These are phyloP conservation scores for Elsinoe perseae DNA, from an alignment of 2,329 filamentous ascomycete species.

Conservation along the genomic window DNA sequence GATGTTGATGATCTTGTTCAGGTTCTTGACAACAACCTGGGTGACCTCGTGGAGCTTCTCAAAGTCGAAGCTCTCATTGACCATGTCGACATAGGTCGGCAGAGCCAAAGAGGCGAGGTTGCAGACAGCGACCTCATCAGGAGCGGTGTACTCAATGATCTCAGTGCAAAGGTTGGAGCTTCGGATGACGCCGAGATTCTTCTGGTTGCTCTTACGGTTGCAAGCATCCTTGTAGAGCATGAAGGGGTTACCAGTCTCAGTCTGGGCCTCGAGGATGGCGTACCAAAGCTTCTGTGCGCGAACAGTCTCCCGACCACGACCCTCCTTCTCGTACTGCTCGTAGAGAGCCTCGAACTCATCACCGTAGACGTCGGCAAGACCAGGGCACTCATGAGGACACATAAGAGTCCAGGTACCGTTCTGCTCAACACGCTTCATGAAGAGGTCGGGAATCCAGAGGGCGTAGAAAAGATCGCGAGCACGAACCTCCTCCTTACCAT, in stretches of 20 bases:
- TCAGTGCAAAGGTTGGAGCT: slow-evolving; percentile 99
- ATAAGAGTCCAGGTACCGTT: slow-evolving; percentile 96
- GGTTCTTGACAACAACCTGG: slow-evolving; percentile 84
- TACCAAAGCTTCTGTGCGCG: slow-evolving; percentile 99
- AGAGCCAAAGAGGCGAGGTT: slow-evolving; percentile 93
- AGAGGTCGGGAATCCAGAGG: slow-evolving; percentile 96
- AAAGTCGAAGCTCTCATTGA: slow-evolving; percentile 82
- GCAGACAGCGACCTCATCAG: slow-evolving; percentile 97
- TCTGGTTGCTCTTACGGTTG: slow-evolving; percentile 99
- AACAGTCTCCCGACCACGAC: slow-evolving; percentile 79
- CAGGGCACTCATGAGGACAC: slow-evolving; percentile 94
- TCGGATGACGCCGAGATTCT: slow-evolving; percentile 96
- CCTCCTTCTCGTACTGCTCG: slow-evolving; percentile 78
- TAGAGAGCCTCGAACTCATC: slow-evolving; percentile 96
- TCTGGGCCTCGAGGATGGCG: slow-evolving; percentile 94
- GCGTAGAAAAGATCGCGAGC: slow-evolving; percentile 96
- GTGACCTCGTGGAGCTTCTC: slow-evolving; percentile 91
- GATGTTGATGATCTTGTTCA: slow-evolving; percentile 97
- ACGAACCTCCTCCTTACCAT: slow-evolving; percentile 96
- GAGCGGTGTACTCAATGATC: slow-evolving; percentile 94
- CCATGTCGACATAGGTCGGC: slow-evolving; percentile 82
- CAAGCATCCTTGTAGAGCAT: slow-evolving; percentile 99
- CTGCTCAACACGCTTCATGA: slow-evolving; percentile 99
- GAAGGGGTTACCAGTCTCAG: slow-evolving; percentile 97
- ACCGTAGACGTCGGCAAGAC: slow-evolving; percentile 91